These are phyloP conservation scores for Chenopodium formosanum DNA, from an alignment of 148 eudicot species.

Conservation along the genomic window DNA sequence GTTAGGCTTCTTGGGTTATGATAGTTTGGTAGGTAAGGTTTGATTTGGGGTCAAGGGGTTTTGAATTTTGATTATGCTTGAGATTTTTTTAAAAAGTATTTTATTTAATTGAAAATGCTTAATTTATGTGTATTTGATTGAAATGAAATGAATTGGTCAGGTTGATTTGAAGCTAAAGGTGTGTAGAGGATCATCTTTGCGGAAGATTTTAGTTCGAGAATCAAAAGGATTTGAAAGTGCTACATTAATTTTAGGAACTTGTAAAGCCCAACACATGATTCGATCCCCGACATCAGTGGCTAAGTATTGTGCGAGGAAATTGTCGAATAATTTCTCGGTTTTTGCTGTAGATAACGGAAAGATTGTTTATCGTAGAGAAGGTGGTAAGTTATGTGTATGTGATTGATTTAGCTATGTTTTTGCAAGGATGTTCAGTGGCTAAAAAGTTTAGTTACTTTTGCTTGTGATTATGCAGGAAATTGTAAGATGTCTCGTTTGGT, in stretches of 20 bases:
- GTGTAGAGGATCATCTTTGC: slow-evolving; percentile 60
- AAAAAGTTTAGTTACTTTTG: slow-evolving; percentile 10
- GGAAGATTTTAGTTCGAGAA: slow-evolving; percentile 55
- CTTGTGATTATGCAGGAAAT: slow-evolving; percentile 27
- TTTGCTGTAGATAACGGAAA: slow-evolving; percentile 67
- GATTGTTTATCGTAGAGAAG: slow-evolving; percentile 45
- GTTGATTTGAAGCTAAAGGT: slow-evolving; percentile 75
- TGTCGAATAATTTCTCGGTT: slow-evolving; percentile 45
- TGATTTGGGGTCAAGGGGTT: not conserved
- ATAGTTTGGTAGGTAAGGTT: slow-evolving; percentile 8
- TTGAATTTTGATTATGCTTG: not conserved
- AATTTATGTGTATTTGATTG: not conserved
- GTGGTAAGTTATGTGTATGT: slow-evolving; percentile 30
- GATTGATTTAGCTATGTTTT: not conserved
- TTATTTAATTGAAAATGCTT: not conserved
- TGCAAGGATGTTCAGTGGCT: slow-evolving; percentile 6
- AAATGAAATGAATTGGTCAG: slow-evolving; percentile 27
- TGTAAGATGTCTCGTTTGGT: slow-evolving; percentile 9
- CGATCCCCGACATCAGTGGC: slow-evolving; percentile 65
- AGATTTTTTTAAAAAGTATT: not conserved
- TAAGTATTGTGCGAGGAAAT: slow-evolving; percentile 66
- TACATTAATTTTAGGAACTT: slow-evolving; percentile 52
- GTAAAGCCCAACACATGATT: slow-evolving; percentile 45
- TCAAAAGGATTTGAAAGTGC: slow-evolving; percentile 44
- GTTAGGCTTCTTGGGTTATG: not conserved